Base-by-base conservation (phyloP, 305 asterid genomes). In the Rubia balearica region DNA sequence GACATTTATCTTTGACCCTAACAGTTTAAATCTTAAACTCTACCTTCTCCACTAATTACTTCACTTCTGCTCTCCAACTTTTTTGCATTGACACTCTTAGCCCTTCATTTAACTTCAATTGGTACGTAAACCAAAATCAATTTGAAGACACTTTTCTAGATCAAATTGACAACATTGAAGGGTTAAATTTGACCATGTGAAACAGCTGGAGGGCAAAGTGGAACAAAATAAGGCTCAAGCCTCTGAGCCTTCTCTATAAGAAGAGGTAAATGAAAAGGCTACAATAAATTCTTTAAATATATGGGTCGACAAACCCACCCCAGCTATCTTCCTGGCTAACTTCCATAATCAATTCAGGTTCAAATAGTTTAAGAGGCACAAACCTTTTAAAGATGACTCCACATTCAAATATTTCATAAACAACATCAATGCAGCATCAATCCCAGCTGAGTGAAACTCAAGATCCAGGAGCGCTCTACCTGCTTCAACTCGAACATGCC, bases 311-410 rank as follows among this genome's bases (percentile, higher is more conserved):
- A 51, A 51, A 51, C 8, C 57, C 57, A 51, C 59, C 59, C 10
- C 59, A 51, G n/a, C 5, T 22, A 57, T 57, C 64, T 60, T 55
- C 36, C 8, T 14, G 21, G 7, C 62, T 16, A 66, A 42, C 8
- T 40, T 63, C 51, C 40, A 30, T 17, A 61, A 51, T 53, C 38
- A 51, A 38, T 56, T 53, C 10, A 63, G 68, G 46, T 61, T 42
- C 59, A 30, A 55, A 79, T 69, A 70, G 60, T 21, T 69, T 56
- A 30, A 46, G 56, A 49, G 17, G 65, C 48, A 78, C 72, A 70
- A 84, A 94, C 99, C 99, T 90, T 95, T 85, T 53, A 95, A 81
- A 73, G 96, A 90, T 36, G 82, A 76, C 84, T 95, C 98, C 16
- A 86, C 90, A 24, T 79, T 73, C 76, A 91, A 83, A 85, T 81